Conservation (phyloP, 2,329 filamentous ascomycete species). For the Claviceps cyperi region DNA sequence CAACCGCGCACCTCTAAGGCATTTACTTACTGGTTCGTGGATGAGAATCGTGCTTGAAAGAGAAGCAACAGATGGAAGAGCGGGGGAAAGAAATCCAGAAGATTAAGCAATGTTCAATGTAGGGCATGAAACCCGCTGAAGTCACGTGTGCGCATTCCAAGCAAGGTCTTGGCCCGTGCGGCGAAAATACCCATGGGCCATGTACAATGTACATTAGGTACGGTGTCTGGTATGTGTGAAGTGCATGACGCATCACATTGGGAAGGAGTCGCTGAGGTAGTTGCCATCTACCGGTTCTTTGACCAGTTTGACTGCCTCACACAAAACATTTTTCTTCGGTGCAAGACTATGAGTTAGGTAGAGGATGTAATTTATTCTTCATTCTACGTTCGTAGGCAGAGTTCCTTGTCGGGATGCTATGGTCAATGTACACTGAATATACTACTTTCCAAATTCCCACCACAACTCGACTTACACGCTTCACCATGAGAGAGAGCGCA, state of each 20-base stretch:
- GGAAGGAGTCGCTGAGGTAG: not conserved
- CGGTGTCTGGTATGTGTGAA: not conserved
- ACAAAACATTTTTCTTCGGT: not conserved
- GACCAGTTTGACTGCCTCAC: not conserved
- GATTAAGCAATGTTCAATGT: conserved; percentile 17
- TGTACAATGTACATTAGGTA: not conserved
- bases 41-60: conserved; percentile 32
- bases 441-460: not conserved
- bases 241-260: not conserved
- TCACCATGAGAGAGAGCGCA: not conserved
- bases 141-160: conserved; percentile 16
- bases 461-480: not conserved
- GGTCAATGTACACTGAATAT: not conserved
- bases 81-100: conserved; percentile 17
- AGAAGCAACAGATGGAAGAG: conserved; percentile 18
- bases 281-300: not conserved
- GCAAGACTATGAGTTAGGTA: not conserved
- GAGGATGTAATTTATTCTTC: too few relatives aligned
- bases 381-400: not conserved
- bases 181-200: too few relatives aligned
- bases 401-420: not conserved
- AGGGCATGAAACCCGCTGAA: conserved; percentile 23
- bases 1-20: not conserved
- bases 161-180: not conserved
- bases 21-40: conserved; percentile 26